Base-by-base conservation (phyloP, 2,329 filamentous ascomycete species). In the Epichloe bromicola region DNA sequence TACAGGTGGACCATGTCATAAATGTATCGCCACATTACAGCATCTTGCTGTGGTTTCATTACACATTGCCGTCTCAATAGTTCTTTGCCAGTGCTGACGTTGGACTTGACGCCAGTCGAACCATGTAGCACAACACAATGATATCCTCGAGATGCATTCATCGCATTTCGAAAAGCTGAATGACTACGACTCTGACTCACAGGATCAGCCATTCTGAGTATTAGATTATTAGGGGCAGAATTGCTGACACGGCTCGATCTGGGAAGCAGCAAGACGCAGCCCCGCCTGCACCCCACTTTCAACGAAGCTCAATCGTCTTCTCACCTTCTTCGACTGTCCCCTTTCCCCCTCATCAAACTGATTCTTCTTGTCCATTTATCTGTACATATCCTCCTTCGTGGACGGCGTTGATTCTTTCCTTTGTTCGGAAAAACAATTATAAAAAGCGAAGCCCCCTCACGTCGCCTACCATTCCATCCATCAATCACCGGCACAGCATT, bases 121-220 rank as follows among this genome's bases (percentile, higher is more conserved):
- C 8, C 26, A 1, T 30, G 26, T 10, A 30, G 26, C 26, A 30
- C 26, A 10, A 30, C 8, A 30, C 30, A 30, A 30, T 30, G 30
- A 11, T 30, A 30, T 30, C 30, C 30, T 30, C 30, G 30, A 30
- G 17, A 23, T 14, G 12, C 17, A 20, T 37, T 19, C 11, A 17
- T 20, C 7, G 38, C 17, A 48, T 39, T 15, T 20, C 20, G 19
- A 10, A 33, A 40, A 14, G 17, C 5, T 39, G 34, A n/a, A 44
- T 45, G 48, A 49, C 48, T 49, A 14, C 33, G 39, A 8, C 48
- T 37, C 30, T 49, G 48, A 49, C 48, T 49, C 48, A 49, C 14
- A 19, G 41, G 17, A 38, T 44, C 40, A 49, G 48, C 40, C 48
- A 44, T 37, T 33, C 34, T 48, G 19, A 26, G 41, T 17, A 30